Conservation (phyloP, 2,329 filamentous ascomycete species). For the Cordyceps javanica region DNA sequence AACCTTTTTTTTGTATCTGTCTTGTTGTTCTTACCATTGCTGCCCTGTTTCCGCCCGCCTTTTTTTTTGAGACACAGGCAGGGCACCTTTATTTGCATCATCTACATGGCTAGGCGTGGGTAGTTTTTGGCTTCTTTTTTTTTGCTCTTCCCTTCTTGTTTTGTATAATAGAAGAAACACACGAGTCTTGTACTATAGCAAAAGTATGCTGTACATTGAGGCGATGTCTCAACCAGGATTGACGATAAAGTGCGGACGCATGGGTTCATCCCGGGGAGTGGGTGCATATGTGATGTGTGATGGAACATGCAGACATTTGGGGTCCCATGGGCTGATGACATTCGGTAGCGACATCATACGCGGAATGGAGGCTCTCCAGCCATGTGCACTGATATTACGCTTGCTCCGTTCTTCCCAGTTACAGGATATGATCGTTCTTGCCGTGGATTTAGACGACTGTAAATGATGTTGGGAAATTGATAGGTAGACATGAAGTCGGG, state of each 20-base stretch:
- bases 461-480: too few relatives aligned
- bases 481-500: too few relatives aligned
- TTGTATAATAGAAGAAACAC: conserved; percentile 5
- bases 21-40: not conserved
- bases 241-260: not conserved
- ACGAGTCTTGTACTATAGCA: not conserved
- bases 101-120: conserved; percentile 7
- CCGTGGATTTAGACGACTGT: too few relatives aligned
- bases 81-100: not conserved
- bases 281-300: not conserved
- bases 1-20: conserved; percentile 1
- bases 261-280: conserved; percentile 2
- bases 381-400: too few relatives aligned
- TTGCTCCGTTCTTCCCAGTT: too few relatives aligned
- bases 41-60: conserved; percentile 4
- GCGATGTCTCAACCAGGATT: not conserved
- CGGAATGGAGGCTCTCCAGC: too few relatives aligned
- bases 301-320: not conserved
- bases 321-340: too few relatives aligned
- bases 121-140: conserved; percentile 1
- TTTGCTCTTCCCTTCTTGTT: not conserved
- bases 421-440: too few relatives aligned
- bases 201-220: not conserved
- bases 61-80: not conserved
- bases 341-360: too few relatives aligned